Conservation (phyloP, 371 early-diverging fungal genomes). For the Phascolomyces articulosus region DNA sequence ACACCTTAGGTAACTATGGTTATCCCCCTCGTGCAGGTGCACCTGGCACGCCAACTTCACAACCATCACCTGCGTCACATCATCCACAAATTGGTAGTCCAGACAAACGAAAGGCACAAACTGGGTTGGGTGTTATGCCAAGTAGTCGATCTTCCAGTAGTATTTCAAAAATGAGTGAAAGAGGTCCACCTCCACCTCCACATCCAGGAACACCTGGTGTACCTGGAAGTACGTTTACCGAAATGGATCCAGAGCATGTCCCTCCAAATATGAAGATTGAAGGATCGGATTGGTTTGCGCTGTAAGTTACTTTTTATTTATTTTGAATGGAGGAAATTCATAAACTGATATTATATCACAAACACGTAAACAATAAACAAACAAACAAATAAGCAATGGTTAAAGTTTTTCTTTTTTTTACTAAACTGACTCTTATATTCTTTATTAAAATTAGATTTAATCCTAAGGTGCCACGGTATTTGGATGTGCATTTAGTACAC, state of each 20-base stretch:
- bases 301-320: conserved; percentile 53
- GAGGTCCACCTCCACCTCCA: conserved; percentile 8
- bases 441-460: conserved; percentile 56
- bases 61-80: conserved; percentile 7
- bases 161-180: conserved; percentile 11
- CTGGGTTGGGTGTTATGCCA: conserved; percentile 7
- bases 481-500: conserved; percentile 82
- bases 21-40: conserved; percentile 15
- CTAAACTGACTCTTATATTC: neutral
- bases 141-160: conserved; percentile 4
- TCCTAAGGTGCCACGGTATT: conserved; percentile 63
- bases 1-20: conserved; percentile 13
- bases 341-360: no score
- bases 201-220: neutral
- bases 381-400: neutral
- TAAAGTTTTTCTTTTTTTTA: neutral
- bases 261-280: conserved; percentile 85
- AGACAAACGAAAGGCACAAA: neutral
- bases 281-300: conserved; percentile 90
- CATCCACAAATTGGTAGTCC: neutral
- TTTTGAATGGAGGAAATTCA: no score
- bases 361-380: no score
- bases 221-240: conserved; percentile 49
- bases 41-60: conserved; percentile 16
- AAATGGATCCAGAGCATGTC: conserved; percentile 85